Base-by-base conservation (phyloP, 331 rosid genomes). In the Malus hybrid region DNA sequence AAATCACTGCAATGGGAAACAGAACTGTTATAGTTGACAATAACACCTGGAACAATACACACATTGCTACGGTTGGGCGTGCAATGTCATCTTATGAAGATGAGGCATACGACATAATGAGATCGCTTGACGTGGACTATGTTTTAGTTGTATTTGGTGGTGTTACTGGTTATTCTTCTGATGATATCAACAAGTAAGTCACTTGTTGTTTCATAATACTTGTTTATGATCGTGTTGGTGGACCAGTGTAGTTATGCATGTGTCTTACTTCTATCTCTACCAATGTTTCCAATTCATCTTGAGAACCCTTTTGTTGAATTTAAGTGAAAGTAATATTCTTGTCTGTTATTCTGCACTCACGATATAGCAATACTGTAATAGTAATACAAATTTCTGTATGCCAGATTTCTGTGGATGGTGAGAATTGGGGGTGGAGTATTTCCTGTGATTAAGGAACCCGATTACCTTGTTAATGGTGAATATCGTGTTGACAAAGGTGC, bases 401-500 rank as follows among this genome's bases (percentile, higher is more conserved):
- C 42, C 32, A 95, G 99, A 77, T 95, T 95, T 87, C 86, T 95
- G 81, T 95, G 98, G 98, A 95, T 95, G 99, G 99, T 95, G 86
- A 93, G 99, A 82, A 95, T 92, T 76, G 98, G 99, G 28, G 98
- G 99, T 7, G 99, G 99, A 13, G 98, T 95, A 75, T 95, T 89
- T 76, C 99, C 99, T 60, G 93, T 95, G 72, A 95, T 95, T 76
- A 95, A 92, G 89, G 99, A 95, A 80, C 98, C 99, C 1, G 99
- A 95, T 73, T 95, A 95, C 86, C 98, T 95, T 68, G 99, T 85
- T 75, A 92, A 95, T 83, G 99, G 99, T 76, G 99, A 95, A 77
- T 95, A 92, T 85, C 98, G 99, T 65, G 98, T 95, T 24, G 99
- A 92, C 93, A 95, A 89, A 85, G 99, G 99, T 34, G 99, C 98